phyloP scores from a whole-genome alignment of 2,329 filamentous ascomycete species.

The Blastomyces silverae region DNA sequence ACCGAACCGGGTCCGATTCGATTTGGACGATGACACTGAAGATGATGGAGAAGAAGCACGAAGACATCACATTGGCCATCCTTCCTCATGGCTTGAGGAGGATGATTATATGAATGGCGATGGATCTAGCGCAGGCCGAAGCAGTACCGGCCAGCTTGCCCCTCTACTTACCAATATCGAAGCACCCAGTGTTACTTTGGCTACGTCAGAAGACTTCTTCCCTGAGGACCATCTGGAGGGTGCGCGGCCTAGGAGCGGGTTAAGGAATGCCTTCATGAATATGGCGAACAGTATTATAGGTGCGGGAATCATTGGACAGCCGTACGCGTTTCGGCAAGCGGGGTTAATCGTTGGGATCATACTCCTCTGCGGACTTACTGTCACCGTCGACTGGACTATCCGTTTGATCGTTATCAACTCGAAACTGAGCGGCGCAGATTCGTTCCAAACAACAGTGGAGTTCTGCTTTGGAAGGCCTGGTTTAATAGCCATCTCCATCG shows the following conservation, averaged over 20 bases:
- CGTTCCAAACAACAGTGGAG: constrained; percentile 92
- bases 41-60: constrained; percentile 28
- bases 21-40: constrained; percentile 39
- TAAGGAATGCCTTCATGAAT: constrained; percentile 94
- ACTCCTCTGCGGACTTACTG: constrained; percentile 69
- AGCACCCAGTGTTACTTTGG: constrained; percentile 70
- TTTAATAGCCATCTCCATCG: constrained; percentile 79
- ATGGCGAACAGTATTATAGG: constrained; percentile 99
- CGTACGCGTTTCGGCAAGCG: constrained; percentile 91
- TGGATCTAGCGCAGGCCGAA: constrained; percentile 32
- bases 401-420: constrained; percentile 94
- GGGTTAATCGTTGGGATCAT: constrained; percentile 73
- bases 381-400: constrained; percentile 95
- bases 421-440: constrained; percentile 88
- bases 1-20: constrained; percentile 68
- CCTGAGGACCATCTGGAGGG: constrained; percentile 54
- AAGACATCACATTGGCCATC: constrained; percentile 29
- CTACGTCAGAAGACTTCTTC: constrained; percentile 51
- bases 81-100: constrained; percentile 47
- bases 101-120: constrained; percentile 54
- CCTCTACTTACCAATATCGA: constrained; percentile 78
- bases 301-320: constrained; percentile 70
- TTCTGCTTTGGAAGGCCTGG: constrained; percentile 87
- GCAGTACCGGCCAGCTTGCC: constrained; percentile 46
- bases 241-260: constrained; percentile 71